Conservation (phyloP, 2,329 filamentous ascomycete genomes). For the Epichloe gansuensis region DNA sequence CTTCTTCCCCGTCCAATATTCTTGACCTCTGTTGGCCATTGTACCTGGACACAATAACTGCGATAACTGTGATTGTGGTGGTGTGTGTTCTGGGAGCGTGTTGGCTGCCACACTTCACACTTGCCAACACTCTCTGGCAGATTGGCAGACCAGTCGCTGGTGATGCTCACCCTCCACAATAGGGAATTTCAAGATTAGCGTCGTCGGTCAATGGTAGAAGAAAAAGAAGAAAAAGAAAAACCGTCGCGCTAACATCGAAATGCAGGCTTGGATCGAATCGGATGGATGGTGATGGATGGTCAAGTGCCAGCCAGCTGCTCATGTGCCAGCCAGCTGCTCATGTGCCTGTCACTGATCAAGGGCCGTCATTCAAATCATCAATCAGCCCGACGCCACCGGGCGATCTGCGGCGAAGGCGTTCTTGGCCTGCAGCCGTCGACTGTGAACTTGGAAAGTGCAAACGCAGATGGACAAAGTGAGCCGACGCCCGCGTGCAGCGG, state of each 20-base stretch:
- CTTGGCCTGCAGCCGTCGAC: not conserved
- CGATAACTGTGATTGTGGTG: no score
- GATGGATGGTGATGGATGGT: no score
- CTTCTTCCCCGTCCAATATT: no score
- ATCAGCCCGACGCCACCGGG: not conserved
- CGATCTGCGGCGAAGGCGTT: slow-evolving; percentile 1
- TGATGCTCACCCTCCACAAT: not conserved
- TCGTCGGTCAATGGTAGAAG: no score
- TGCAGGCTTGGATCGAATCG: no score
- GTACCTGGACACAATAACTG: no score
- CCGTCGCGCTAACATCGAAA: no score
- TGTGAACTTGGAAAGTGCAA: not conserved
- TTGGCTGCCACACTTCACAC: not conserved
- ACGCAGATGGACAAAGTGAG: no score
- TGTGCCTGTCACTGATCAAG: not conserved
- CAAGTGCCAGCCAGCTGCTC: no score
- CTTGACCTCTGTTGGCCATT: no score
- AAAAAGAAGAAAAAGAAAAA: no score
- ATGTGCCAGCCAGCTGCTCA: not conserved
- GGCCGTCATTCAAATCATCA: not conserved
- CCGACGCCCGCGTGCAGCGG: no score
- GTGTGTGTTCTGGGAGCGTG: not conserved
- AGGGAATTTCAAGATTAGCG: not conserved
- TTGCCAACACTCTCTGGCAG: not conserved
- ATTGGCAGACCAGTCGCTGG: not conserved